Evolutionary conservation across 2,329 filamentous ascomycete genomes (phyloP), one percentile per base, ranked within the genome.

Genomic region (Capronia coronata): DNA sequence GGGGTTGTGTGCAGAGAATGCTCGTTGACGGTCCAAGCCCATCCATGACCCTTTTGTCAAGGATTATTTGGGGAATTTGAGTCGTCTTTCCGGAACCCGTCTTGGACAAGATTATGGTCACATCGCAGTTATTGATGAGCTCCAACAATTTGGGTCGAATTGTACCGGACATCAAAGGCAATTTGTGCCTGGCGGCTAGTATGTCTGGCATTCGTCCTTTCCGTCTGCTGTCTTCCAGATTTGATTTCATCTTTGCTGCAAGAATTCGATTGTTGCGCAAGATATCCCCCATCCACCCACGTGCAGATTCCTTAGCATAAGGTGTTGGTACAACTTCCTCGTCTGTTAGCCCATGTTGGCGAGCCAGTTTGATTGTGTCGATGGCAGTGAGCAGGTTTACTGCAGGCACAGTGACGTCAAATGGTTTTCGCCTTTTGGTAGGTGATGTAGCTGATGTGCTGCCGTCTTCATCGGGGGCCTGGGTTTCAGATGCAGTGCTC

Each of bases 1-100:
- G 82, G 29, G 93, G 93, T 64, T 98, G 89, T 0, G 93, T 96
- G 65, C 91, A 94, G 65, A 90, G 96, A 11, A 98, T 83, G 63
- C 94, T 96, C 69, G 91, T 97, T 2, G 79, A 23, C 4, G 47
- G 42, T 25, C 44, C 73, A 55, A 82, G 84, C 2, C 89, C 90
- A 55, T 84, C 79, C 2, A 82, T 79, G 38, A 98, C 76, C 63
- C 95, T 84, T 61, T 95, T 80, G 65, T 98, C 93, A 5, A 98
- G 74, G 43, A 98, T 80, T 63, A 94, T 97, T 0, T 90, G 84
- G 6, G 93, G 93, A n/a, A 96, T 84, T 63, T 98, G 93, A 0
- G 93, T 98, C 67, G 89, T 95, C 73, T 98, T 98, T 56, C 93
- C 93, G 66, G 83, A 96, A 59, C 93, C 93, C 2, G 93, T 98